Conservation (phyloP, 1,284 basidiomycete species). For the Marasmius fiardii region DNA sequence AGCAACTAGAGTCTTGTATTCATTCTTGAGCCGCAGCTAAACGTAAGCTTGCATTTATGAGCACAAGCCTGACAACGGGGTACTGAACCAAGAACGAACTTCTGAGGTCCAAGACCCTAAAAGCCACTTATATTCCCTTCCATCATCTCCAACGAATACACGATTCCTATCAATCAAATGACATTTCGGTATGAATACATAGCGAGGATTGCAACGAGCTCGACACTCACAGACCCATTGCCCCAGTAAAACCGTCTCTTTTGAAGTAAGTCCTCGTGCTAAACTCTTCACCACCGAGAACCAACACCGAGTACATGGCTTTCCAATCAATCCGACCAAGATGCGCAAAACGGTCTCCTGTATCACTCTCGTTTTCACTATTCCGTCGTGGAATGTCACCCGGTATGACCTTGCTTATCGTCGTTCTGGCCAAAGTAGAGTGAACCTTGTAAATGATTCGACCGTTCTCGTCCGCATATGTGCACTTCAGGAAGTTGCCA, state of each 20-base stretch:
- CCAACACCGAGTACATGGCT: slow-evolving; percentile 21
- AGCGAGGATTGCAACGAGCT: slow-evolving; percentile 21
- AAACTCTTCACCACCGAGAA: slow-evolving; percentile 21
- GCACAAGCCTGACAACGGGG: no score
- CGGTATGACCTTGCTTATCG: neutral
- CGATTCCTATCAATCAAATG: slow-evolving; percentile 22
- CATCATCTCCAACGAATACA: slow-evolving; percentile 29
- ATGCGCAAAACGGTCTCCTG: no score
- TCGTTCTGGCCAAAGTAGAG: neutral
- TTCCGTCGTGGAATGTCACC: neutral
- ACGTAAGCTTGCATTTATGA: no score
- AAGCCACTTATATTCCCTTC: slow-evolving; percentile 33
- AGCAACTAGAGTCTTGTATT: slow-evolving; percentile 23
- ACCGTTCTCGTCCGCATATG: neutral
- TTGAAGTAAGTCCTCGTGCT: slow-evolving; percentile 14
- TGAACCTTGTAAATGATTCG: neutral
- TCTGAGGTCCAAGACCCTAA: slow-evolving; percentile 18
- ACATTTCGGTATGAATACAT: no score
- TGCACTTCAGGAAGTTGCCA: neutral
- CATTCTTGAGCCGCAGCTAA: no score
- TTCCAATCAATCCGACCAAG: slow-evolving; percentile 29
- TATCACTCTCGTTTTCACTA: neutral
- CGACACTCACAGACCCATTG: neutral
- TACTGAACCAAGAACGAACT: no score
- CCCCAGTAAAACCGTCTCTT: neutral